These are phyloP conservation scores for Blumeria hordei DNA, from an alignment of 2,329 filamentous ascomycete species.

Conservation along the genomic window DNA sequence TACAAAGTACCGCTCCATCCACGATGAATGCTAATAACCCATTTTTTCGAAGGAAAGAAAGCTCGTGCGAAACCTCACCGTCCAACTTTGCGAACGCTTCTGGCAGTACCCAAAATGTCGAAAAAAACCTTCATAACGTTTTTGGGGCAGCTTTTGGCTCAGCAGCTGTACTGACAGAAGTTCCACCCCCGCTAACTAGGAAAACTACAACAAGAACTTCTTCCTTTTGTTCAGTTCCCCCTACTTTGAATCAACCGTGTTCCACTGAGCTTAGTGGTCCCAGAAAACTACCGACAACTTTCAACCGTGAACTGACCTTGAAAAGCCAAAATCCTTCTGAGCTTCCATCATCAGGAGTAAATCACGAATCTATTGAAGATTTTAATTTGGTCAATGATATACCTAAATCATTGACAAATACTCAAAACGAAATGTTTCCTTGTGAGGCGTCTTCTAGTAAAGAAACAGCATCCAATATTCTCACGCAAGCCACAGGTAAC, in stretches of 20 bases:
- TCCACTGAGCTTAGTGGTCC: no score
- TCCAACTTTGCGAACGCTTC: conserved; percentile 21
- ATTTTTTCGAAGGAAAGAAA: conserved; percentile 58
- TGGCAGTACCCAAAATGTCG: conserved; percentile 20
- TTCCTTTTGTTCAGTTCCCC: conserved; percentile 6
- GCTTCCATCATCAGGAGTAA: no score
- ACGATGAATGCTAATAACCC: conserved; percentile 67
- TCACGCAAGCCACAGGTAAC: no score
- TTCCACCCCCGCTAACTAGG: conserved; percentile 33
- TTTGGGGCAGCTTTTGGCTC: conserved; percentile 45
- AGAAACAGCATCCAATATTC: no score
- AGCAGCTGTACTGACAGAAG: conserved; percentile 21
- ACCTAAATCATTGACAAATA: no score
- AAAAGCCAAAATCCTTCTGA: no score
- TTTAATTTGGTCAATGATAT: no score
- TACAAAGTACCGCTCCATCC: conserved; percentile 22
- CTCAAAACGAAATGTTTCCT: no score
- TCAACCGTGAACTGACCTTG: no score
- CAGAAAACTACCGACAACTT: no score
- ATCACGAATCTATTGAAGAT: no score
- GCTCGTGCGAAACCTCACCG: conserved; percentile 25
- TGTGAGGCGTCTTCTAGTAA: no score
- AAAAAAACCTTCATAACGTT: conserved; percentile 62
- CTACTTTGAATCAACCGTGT: background rate
- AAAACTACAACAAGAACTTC: conserved; percentile 8